Base-by-base conservation (phyloP, 768 basidiomycete genomes). In the Boletus reticuloceps region DNA sequence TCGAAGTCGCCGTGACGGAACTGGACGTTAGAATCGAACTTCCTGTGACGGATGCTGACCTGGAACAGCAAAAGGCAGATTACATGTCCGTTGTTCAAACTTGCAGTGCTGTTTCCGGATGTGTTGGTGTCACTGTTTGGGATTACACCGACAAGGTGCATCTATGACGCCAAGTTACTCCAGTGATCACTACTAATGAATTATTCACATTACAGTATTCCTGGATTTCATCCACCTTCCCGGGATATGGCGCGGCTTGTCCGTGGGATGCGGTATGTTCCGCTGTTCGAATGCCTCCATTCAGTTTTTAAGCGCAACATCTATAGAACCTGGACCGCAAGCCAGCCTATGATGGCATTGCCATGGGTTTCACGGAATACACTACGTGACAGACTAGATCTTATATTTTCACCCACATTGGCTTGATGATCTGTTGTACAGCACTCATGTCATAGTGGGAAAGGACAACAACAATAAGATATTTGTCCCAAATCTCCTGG, bases 1-100 rank as follows among this genome's bases (percentile, higher is more conserved):
- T 88, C 41, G 85, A 87, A 60, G 81, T 86, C 25, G 85, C 84
- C 11, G 79, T 86, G 59, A 88, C 86, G 4, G 86, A 86, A 64
- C 77, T 88, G 46, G 85, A 88, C 63, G 82, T 82, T 61, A 76
- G 85, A 47, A 83, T 85, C 75, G 75, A 74, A 9, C 60, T 57
- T 12, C 84, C 84, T 14, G 75, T 72, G 13, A 82, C 82, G 4
- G 58, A 67, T 9, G 78, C 77, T 1, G 70, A 78, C 34, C 72
- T 82, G 32, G 73, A 69, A 31, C 82, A 85, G 63, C 84, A 87
- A 63, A 72, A 78, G 62, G 37, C 53, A n/a, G 84, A 87, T 64
- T 87, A 85, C 60, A 69, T 77, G 66, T 76, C 74, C 27, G 79
- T 85, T 42, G 75, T 86, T 50, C 55, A 68, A n/a, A 79, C 82